phyloP scores from a whole-genome alignment of 1,139 yeast genomes.

The Scheffersomyces quercinus region DNA sequence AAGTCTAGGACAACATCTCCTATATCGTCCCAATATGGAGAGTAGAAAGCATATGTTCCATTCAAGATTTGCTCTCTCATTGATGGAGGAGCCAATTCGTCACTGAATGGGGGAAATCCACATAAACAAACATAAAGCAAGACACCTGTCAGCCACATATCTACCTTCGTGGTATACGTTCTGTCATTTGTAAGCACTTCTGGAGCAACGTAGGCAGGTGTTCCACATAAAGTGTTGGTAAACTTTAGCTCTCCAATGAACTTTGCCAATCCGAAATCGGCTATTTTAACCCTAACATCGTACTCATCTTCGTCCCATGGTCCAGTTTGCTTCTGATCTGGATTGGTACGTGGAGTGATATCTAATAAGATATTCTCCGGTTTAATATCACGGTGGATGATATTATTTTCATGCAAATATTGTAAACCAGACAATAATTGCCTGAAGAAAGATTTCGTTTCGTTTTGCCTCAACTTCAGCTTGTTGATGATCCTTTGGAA shows the following conservation, averaged over 20 bases:
- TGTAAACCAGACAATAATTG: constrained; percentile 64
- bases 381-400: constrained; percentile 85
- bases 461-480: constrained; percentile 58
- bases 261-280: constrained; percentile 53
- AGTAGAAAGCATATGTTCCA: constrained; percentile 71
- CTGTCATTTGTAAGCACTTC: constrained; percentile 60
- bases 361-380: constrained; percentile 88
- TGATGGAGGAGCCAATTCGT: constrained; percentile 75
- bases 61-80: constrained; percentile 72
- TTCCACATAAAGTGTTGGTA: constrained; percentile 29
- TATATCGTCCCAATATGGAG: constrained; percentile 79
- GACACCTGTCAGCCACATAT: constrained; percentile 81
- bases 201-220: constrained; percentile 61
- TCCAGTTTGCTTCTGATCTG: constrained; percentile 58
- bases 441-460: constrained; percentile 58
- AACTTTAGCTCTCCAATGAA: constrained; percentile 29
- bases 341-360: constrained; percentile 45
- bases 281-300: constrained; percentile 69
- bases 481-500: constrained; percentile 70
- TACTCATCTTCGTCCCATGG: constrained; percentile 70
- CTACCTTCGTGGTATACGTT: constrained; percentile 69
- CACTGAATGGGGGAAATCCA: constrained; percentile 86
- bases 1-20: constrained; percentile 65
- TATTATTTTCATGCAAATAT: constrained; percentile 69
- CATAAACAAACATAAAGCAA: constrained; percentile 73